These are phyloP conservation scores for Eutrema heterophyllum DNA, from an alignment of 345 rosid species.

Conservation along the genomic window DNA sequence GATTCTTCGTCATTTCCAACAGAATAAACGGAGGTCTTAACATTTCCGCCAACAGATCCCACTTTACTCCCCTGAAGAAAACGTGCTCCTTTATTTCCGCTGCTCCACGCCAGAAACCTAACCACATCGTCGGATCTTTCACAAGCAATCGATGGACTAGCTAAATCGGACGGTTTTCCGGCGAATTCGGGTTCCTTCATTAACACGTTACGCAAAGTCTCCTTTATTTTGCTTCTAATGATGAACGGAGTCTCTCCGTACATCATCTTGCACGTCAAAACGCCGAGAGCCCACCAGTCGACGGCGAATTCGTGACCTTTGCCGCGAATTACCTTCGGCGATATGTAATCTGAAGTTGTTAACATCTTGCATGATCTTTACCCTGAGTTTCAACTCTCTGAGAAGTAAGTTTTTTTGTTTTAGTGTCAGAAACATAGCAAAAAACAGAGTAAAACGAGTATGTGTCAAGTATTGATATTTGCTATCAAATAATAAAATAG, in stretches of 20 bases:
- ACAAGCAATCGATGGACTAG: constrained; percentile 58
- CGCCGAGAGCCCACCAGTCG: constrained; percentile 96
- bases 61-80: too few species aligned
- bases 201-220: constrained; percentile 76
- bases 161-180: constrained; percentile 56
- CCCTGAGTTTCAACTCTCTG: too few species aligned
- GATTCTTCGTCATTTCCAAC: too few species aligned
- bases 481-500: too few species aligned
- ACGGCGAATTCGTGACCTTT: constrained; percentile 93
- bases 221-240: constrained; percentile 53
- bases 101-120: constrained; percentile 70
- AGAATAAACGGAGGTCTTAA: constrained; percentile 83
- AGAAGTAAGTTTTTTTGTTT: too few species aligned
- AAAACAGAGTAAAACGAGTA: too few species aligned
- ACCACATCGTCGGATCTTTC: constrained; percentile 65
- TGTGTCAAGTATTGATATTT: too few species aligned
- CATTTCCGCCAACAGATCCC: constrained; percentile 78
- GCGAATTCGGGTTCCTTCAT: constrained; percentile 48
- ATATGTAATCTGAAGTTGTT: constrained; percentile 48
- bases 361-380: too few species aligned
- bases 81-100: constrained; percentile 64
- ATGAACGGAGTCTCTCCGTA: constrained; percentile 79
- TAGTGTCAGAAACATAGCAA: too few species aligned
- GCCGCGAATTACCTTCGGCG: constrained; percentile 85
- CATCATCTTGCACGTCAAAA: constrained; percentile 75